phyloP scores from a whole-genome alignment of 805 yeast genomes.

The Candida pseudoglaebosa region DNA sequence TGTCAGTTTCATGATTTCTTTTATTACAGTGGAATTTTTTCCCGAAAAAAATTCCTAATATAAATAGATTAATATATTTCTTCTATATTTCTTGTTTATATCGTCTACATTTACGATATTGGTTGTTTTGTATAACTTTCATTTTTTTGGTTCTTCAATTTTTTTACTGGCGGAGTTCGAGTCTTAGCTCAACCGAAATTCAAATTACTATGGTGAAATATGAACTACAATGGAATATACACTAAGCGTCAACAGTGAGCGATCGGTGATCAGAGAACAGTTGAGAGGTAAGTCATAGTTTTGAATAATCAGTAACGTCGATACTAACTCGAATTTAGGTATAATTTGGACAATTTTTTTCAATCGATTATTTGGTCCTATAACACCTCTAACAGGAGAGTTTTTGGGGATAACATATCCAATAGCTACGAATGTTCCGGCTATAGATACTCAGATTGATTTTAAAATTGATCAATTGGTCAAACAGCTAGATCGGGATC shows the following conservation, averaged over 20 bases:
- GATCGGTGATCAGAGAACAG: conserved; percentile 52
- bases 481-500: conserved; percentile 19
- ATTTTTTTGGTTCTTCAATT: too few relatives aligned
- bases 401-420: conserved; percentile 61
- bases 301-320: background rate
- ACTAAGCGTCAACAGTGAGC: conserved; percentile 46
- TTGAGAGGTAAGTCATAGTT: conserved; percentile 41
- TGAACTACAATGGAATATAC: conserved; percentile 39
- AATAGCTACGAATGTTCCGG: conserved; percentile 41
- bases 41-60: background rate
- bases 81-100: background rate
- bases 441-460: conserved; percentile 44
- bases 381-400: conserved; percentile 52
- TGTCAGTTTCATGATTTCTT: too few relatives aligned
- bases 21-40: too few relatives aligned
- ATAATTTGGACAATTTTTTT: conserved; percentile 66
- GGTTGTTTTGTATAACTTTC: too few relatives aligned
- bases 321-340: conserved; percentile 30
- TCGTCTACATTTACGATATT: too few relatives aligned
- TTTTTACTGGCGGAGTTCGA: too few relatives aligned
- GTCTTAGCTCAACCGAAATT: background rate
- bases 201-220: background rate
- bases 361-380: conserved; percentile 63
- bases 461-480: conserved; percentile 30
- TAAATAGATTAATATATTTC: background rate